Base-by-base conservation (phyloP, 768 basidiomycete species). In the Leccinum olivaceopallidum region DNA sequence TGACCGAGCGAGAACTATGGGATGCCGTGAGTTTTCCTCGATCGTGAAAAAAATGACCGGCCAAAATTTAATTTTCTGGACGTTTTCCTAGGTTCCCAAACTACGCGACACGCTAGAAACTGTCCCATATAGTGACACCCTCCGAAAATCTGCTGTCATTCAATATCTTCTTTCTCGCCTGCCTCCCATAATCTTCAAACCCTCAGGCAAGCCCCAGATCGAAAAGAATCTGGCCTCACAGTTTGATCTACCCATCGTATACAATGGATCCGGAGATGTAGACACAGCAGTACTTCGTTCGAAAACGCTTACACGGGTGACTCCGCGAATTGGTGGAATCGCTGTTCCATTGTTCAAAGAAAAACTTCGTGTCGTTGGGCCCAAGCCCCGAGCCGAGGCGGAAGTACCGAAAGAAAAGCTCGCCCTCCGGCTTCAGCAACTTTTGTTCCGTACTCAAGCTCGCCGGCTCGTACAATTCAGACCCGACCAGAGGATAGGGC, bases 251-350 rank as follows among this genome's bases (percentile, higher is more conserved):
- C 48, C 18, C 9, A 28, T 60, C 13, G 48, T 65, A 4, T 65
- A 64, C 58, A 66, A 49, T 0, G 80, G 32, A 20, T 20, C 53
- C 6, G 34, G 79, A 0, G 83, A 85, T 64, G 73, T 78, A 6
- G 90, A 92, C 65, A 63, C 82, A 5, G 80, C 78, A 2, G 83
- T 88, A 2, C 76, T 90, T 16, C 82, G 84, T 62, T 80, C 81
- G 32, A 83, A 85, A 63, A 80, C 71, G 18, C 73, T 76, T 5
- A 90, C 88, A 0, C 82, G 83, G 52, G 87, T 92, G 8, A 90
- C 89, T 0, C 83, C 84, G 0, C 75, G 78, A 20, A 85, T 92
- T 49, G 79, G 78, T 6, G 65, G 73, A 9, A 71, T 90, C 9
- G 83, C 87, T 0, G 34, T 68, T 8, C 79, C 80, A 0, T 77